A percentile compares a stretch with the other conserved stretches of the same genome.
Conservation (phyloP, 2,329 filamentous ascomycete species). For the Diaporthe citri region DNA sequence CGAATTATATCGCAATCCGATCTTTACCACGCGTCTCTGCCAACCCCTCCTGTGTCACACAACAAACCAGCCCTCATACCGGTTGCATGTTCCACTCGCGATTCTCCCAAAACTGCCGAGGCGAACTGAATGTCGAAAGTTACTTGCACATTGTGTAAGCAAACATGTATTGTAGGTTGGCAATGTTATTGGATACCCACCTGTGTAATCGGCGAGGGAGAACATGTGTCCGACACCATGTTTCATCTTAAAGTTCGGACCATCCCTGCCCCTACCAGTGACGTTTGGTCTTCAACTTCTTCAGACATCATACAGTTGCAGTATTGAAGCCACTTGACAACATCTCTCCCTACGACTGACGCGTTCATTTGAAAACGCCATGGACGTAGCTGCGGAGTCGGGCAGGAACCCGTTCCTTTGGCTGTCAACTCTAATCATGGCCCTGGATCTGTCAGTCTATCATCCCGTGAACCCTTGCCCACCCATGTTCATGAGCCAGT, state of each 20-base stretch:
- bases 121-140: neutral
- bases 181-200: neutral
- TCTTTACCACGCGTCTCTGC: neutral
- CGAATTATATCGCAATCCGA: neutral
- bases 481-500: neutral
- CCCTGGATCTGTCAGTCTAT: slow-evolving; percentile 33
- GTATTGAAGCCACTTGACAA: neutral
- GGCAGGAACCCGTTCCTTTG: slow-evolving; percentile 23
- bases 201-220: neutral
- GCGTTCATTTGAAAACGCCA: neutral
- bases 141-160: neutral
- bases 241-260: slow-evolving; percentile 3
- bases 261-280: neutral
- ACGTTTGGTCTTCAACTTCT: neutral
- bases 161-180: neutral
- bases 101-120: no score
- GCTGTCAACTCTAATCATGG: slow-evolving; percentile 32
- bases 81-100: neutral
- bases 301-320: neutral
- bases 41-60: neutral
- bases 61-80: neutral
- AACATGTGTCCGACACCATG: neutral
- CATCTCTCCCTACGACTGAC: neutral
- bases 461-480: no score
- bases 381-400: slow-evolving; percentile 23